Base-by-base conservation (phyloP, 495 filamentous ascomycete species). In the Aspergillus coremiiformis region DNA sequence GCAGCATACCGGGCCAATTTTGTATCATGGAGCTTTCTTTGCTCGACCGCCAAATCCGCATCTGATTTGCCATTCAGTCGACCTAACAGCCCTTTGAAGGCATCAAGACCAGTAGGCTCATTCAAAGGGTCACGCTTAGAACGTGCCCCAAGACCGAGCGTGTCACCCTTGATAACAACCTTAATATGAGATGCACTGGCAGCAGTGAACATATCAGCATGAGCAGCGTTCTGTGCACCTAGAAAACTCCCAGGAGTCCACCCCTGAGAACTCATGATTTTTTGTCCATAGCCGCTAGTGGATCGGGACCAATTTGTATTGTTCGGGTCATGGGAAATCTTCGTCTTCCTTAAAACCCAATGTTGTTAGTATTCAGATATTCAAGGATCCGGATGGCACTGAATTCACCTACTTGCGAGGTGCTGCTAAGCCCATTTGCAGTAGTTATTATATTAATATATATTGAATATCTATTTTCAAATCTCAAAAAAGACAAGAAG, bases 261-360 rank as follows among this genome's bases (percentile, higher is more conserved):
- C 42, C 92, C 92, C 60, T 96, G 90, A 1, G 83, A 74, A 47
- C 84, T 81, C 54, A 98, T 82, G 49, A 96, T 87, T 57, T 78
- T 83, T 64, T 95, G 90, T 58, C 92, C 92, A 62, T 89, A 96
- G 44, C 81, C 80, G 41, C 78, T 75, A 54, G 87, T 90, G 58
- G 89, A 85, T 54, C 82, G 84, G 42, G 85, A 80, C 92, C 92
- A 98, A 71, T 79, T 80, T 24, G 87, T 95, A 65, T 96, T 96
- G 66, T 96, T 95, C 12, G 92, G 92, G 71, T 98, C 92, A 60
- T 84, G 71, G 43, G 87, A 85, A 45, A 96, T 78, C 66, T 92
- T 95, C 29, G 77, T 80, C 59, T 81, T 87, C 65, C 92, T 97
- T 35, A 41, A 10, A 23, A 24, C n/a, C 35, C 23, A 43, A 9